Evolutionary conservation across 139 green algal species (phyloP).

Genomic region (Chlorella vulgaris): DNA sequence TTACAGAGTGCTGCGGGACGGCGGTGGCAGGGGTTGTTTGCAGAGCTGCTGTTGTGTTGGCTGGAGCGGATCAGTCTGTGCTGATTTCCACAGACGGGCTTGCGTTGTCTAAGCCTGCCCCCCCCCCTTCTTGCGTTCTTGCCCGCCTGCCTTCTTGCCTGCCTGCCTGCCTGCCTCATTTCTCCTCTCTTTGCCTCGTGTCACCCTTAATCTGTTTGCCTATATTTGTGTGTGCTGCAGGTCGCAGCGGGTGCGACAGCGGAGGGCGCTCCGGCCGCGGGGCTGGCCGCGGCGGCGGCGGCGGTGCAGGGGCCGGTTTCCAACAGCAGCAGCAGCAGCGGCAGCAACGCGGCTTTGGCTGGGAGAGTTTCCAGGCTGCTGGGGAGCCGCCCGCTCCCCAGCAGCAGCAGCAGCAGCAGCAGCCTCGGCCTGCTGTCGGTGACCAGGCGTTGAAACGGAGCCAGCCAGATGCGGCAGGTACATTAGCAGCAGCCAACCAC

Average conservation of each 20-base stretch:
- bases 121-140: no score
- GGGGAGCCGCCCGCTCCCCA: slow-evolving; percentile 16
- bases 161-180: no score
- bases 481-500: no score
- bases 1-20: not conserved
- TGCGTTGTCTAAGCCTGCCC: no score
- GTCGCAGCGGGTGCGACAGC: not conserved
- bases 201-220: no score
- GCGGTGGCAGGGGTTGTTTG: not conserved
- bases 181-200: no score
- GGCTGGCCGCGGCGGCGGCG: slow-evolving; percentile 13
- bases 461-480: no score
- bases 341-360: slow-evolving; percentile 22
- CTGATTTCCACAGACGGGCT: no score
- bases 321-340: not conserved
- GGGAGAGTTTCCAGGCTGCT: slow-evolving; percentile 25
- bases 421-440: not conserved
- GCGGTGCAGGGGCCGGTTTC: no score
- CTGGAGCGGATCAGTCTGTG: no score
- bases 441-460: not conserved
- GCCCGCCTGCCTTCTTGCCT: no score
- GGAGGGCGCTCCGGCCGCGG: slow-evolving; percentile 17
- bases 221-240: not conserved
- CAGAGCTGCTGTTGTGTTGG: not conserved
- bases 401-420: slow-evolving; percentile 12